Percentiles rank a stretch among this genome's conserved stretches.
Conservation (phyloP, 352 stramenopile genomes). For the Pythium utonaiense region DNA sequence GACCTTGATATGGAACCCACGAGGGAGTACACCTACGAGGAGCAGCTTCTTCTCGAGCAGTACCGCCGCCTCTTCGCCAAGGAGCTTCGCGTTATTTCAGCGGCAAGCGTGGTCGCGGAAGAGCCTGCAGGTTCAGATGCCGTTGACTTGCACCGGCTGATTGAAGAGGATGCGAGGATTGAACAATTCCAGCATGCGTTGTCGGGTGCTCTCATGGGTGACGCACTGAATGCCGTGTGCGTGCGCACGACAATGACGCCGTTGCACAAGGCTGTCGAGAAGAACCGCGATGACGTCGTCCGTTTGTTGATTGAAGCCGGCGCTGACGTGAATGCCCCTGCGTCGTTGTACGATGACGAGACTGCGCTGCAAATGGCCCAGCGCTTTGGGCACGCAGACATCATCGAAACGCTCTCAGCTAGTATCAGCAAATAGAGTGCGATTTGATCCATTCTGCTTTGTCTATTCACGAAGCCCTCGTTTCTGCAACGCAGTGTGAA, state of each 20-base stretch:
- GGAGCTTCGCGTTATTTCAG: conserved; percentile 33
- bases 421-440: too few species aligned
- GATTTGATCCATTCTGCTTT: too few species aligned
- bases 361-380: conserved; percentile 57
- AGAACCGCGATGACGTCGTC: conserved; percentile 48
- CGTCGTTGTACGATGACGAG: conserved; percentile 56
- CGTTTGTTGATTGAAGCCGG: conserved; percentile 37
- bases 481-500: too few species aligned
- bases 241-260: conserved; percentile 54
- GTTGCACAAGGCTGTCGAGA: conserved; percentile 67
- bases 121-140: background rate
- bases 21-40: conserved; percentile 48
- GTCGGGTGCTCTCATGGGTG: background rate
- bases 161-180: conserved; percentile 32
- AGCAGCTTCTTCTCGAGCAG: conserved; percentile 54
- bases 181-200: conserved; percentile 9
- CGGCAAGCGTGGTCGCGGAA: background rate
- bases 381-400: conserved; percentile 47
- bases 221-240: conserved; percentile 40
- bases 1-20: conserved; percentile 35
- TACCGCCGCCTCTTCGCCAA: conserved; percentile 44
- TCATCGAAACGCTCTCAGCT: conserved; percentile 61
- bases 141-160: conserved; percentile 40
- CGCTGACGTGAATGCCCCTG: conserved; percentile 34
- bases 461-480: too few species aligned